Evolutionary conservation across 2,329 filamentous ascomycete genomes (phyloP), one percentile per base, ranked within the genome.

Genomic region (Trichoderma koningii): DNA sequence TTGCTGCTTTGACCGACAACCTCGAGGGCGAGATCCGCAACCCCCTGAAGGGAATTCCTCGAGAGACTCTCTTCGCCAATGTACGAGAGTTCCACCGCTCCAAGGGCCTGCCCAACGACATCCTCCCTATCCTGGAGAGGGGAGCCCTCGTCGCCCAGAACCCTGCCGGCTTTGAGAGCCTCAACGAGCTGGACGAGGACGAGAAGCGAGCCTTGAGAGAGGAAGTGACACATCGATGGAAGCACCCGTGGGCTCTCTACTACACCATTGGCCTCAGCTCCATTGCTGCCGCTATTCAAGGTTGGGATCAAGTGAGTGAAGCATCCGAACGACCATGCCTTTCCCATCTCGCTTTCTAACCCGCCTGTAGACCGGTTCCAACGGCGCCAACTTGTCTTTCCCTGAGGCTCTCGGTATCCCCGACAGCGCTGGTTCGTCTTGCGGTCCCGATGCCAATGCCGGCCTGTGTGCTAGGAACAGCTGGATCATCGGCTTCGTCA

Each of bases 401-500:
- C 80, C 79, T 0, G 60, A 69, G 0, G 77, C 76, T 17, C 76
- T 83, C 42, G 80, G 80, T 19, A 82, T 83, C 59, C 72, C 75
- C 1, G 74, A 77, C 41, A 28, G 65, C 1, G 70, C 71, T 1
- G 72, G 71, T 1, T 72, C 72, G 0, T 62, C 72, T 2, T 78
- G 76, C 47, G 74, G 74, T 0, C 71, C 74, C 0, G 73, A 74
- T 14, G 71, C 72, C 17, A 73, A 71, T 9, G 70, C 78, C 28
- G 80, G 79, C 41, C 72, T 76, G 1, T 78, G 76, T 50, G 71
- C 72, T 44, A 76, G 74, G 48, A 85, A 88, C 69, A 79, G 80
- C 59, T 89, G 86, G 85, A 78, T 89, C 50, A 79, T 89, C 26
- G 87, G 87, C 21, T 72, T 88, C 1, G 77, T 89, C 65, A 89